phyloP scores from a whole-genome alignment of 2,329 filamentous ascomycete species.

The Fusarium heterosporum region DNA sequence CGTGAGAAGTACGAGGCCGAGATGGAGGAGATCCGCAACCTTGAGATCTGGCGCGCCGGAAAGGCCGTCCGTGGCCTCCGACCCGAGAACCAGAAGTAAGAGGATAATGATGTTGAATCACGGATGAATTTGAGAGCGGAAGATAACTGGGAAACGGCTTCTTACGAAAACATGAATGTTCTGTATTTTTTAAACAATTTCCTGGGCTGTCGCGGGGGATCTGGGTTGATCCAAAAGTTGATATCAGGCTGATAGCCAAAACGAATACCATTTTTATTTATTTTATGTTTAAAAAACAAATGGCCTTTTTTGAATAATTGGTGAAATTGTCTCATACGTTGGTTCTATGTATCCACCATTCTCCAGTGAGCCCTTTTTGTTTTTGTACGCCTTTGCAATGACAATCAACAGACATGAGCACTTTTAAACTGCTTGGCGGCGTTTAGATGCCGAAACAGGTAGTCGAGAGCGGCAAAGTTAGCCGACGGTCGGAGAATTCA shows the following conservation, averaged over 20 bases:
- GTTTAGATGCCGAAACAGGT: slow-evolving; percentile 21
- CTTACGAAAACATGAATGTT: slow-evolving; percentile 45
- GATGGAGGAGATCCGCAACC: slow-evolving; percentile 96
- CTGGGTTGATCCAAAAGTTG: slow-evolving; percentile 47
- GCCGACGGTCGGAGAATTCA: slow-evolving; percentile 26
- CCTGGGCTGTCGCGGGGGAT: slow-evolving; percentile 41
- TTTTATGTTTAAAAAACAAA: slow-evolving; percentile 15
- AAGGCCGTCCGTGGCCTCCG: slow-evolving; percentile 93
- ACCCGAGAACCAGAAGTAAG: slow-evolving; percentile 86
- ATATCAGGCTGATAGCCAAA: slow-evolving; percentile 42
- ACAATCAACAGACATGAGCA: slow-evolving; percentile 8
- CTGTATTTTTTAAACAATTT: slow-evolving; percentile 43
- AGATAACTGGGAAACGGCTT: slow-evolving; percentile 41
- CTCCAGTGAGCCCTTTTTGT: background rate
- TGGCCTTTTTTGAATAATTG: background rate
- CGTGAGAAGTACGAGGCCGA: slow-evolving; percentile 97
- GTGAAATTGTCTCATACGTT: background rate
- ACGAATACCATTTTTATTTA: slow-evolving; percentile 40
- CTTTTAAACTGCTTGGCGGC: slow-evolving; percentile 11
- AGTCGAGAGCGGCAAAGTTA: slow-evolving; percentile 9
- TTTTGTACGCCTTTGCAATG: slow-evolving; percentile 20
- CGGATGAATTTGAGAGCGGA: slow-evolving; percentile 21
- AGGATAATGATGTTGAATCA: slow-evolving; percentile 32
- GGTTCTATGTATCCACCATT: background rate
- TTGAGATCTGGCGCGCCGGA: slow-evolving; percentile 99